Conservation (phyloP, 371 early-diverging fungal genomes). For the Umbelopsis sp. region DNA sequence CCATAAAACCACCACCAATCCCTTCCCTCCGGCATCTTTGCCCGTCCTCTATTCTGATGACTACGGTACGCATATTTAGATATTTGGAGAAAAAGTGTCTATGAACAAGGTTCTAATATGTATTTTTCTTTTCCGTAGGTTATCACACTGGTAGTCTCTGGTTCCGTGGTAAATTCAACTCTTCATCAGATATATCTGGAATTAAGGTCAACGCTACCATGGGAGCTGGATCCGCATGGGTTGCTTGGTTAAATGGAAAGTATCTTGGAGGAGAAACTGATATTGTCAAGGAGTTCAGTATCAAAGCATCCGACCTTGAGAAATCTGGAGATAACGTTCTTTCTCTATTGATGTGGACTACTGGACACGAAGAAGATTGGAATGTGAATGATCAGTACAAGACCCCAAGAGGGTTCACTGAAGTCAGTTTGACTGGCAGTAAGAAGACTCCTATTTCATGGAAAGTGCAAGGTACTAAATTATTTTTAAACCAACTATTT, state of each 20-base stretch:
- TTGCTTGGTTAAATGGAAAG: constrained; percentile 32
- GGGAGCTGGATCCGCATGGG: constrained; percentile 26
- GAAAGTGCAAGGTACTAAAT: constrained; percentile 20
- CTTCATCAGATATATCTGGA: constrained; percentile 22
- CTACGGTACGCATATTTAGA: constrained; percentile 18
- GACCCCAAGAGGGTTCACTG: constrained; percentile 25
- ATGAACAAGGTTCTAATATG: too few relatives aligned
- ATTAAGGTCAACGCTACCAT: constrained; percentile 24
- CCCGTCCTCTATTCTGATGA: constrained; percentile 35
- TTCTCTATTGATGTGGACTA: constrained; percentile 22
- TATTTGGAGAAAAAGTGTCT: not conserved
- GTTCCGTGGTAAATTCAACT: constrained; percentile 33
- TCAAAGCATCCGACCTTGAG: not conserved
- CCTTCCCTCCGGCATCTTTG: constrained; percentile 12
- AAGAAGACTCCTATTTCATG: constrained; percentile 6
- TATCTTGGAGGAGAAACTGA: constrained; percentile 27
- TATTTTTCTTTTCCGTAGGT: not conserved
- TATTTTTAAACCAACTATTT: not conserved
- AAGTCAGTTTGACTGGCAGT: constrained; percentile 18
- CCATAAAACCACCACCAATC: constrained; percentile 26
- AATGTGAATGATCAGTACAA: constrained; percentile 23
- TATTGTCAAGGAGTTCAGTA: not conserved
- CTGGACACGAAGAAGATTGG: constrained; percentile 31
- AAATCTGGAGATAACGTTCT: constrained; percentile 13
- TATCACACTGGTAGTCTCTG: constrained; percentile 31